These are phyloP conservation scores for Trichoderma brevicompactum DNA, from an alignment of 2,329 filamentous ascomycete genomes.

Conservation along the genomic window DNA sequence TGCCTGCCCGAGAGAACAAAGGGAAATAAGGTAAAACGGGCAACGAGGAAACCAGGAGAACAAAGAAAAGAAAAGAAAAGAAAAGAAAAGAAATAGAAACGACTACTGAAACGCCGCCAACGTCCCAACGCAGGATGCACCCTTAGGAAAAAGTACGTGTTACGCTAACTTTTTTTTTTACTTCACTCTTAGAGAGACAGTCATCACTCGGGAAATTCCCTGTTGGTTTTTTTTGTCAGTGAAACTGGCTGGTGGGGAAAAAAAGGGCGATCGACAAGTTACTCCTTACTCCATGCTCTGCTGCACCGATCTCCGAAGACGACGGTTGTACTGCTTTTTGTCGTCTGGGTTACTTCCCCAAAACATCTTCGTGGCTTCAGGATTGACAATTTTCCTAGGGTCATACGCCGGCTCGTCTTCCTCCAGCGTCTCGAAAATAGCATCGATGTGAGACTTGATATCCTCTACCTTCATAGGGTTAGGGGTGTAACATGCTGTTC, in stretches of 20 bases:
- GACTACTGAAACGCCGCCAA: slow-evolving; percentile 26
- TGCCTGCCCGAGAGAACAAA: slow-evolving; percentile 7
- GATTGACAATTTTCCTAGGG: slow-evolving; percentile 83
- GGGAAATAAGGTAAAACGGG: not conserved
- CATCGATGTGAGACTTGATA: slow-evolving; percentile 80
- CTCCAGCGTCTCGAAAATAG: slow-evolving; percentile 80
- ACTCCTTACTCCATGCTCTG: slow-evolving; percentile 63
- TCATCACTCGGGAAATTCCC: slow-evolving; percentile 42
- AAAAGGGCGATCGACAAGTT: too few species aligned
- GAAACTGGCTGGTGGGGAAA: too few species aligned
- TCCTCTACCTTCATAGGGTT: slow-evolving; percentile 68
- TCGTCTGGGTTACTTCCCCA: slow-evolving; percentile 77
- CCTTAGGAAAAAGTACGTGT: not conserved
- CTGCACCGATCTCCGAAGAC: slow-evolving; percentile 77
- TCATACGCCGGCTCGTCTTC: slow-evolving; percentile 89
- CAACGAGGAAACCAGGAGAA: not conserved
- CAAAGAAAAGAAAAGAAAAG: not conserved
- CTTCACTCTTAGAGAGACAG: not conserved
- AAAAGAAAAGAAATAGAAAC: not conserved
- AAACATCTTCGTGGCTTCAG: slow-evolving; percentile 81
- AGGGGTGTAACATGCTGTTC: slow-evolving; percentile 81
- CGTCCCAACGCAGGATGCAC: slow-evolving; percentile 10
- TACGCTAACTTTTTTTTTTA: not conserved
- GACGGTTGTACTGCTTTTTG: slow-evolving; percentile 82
- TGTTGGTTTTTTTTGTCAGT: slow-evolving; percentile 28